Evolutionary conservation across 345 rosid genomes (phyloP), one percentile per base, ranked within the genome.

Genomic region (Odontarrhena argentea): DNA sequence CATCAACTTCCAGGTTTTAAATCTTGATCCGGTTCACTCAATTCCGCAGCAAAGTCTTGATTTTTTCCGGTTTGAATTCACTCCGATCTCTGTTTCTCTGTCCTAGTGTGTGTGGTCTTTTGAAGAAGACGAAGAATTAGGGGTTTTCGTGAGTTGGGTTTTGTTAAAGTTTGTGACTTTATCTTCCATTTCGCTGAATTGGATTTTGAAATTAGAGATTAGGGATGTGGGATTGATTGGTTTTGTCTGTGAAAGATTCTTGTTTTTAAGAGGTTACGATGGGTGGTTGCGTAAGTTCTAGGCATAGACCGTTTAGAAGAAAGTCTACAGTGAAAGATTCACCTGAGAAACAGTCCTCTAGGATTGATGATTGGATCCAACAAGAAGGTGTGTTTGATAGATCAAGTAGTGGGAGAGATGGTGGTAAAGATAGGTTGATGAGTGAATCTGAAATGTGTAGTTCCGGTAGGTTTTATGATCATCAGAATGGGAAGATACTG

Each of bases 231-330:
- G 22, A 28, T 28, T 47, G 58, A 34, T 14, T 22, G 14, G 14
- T 26, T 10, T 26, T 11, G 36, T 22, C 46, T 69, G 9, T 65
- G 7, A 7, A 0, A 55, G 51, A 30, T 12, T 55, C 12, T 12
- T 63, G 57, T 15, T 53, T 0, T 63, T 14, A 44, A 65, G 66
- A 50, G 66, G 15, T 28, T 32, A 32, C 60, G 47, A 93, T 93
- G 98, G 98, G 98, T 71, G 98, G 98, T 71, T 87, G 97, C 65
- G 77, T 86, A 63, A 71, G 77, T 73, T 86, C 96, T 1, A 93
- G 81, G 80, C 81, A 83, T 11, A 80, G 35, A 11, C 18, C 26
- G 13, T 59, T 59, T 45, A 67, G 62, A 3, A 66, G 65, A 51
- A 87, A 72, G 74, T 76, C 74, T 7, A 53, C 82, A 13, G 67